Conservation (phyloP, 2,329 filamentous ascomycete species). For the Aspergillus clavatus region DNA sequence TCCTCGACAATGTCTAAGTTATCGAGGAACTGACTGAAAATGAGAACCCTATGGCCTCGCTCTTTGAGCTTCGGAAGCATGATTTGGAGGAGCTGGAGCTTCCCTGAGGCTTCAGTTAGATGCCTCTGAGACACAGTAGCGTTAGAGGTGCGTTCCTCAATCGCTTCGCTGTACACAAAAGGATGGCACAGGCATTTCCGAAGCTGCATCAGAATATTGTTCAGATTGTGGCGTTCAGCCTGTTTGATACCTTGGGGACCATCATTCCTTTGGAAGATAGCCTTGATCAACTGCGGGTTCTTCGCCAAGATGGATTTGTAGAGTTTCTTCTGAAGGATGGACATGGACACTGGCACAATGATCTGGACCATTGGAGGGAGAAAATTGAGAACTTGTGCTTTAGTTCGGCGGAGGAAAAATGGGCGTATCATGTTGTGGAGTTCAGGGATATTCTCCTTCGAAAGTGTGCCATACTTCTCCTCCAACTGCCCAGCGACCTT, state of each 20-base stretch:
- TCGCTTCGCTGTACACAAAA: constrained; percentile 84
- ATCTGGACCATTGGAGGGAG: constrained; percentile 91
- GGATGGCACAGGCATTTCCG: constrained; percentile 94
- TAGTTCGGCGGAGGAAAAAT: constrained; percentile 71
- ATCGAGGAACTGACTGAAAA: constrained; percentile 90
- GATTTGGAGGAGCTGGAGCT: constrained; percentile 75
- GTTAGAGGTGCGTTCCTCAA: constrained; percentile 73
- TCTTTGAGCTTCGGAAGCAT: constrained; percentile 84
- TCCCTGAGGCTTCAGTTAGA: constrained; percentile 84
- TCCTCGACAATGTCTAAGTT: constrained; percentile 90
- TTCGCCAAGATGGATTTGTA: constrained; percentile 91
- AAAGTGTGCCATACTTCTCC: constrained; percentile 68
- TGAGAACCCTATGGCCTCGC: constrained; percentile 81
- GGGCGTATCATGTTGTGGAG: constrained; percentile 78
- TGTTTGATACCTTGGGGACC: constrained; percentile 52
- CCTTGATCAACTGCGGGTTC: constrained; percentile 80
- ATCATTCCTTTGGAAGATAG: constrained; percentile 67
- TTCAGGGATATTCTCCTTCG: constrained; percentile 72
- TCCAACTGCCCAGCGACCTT: constrained; percentile 70
- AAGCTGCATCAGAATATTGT: constrained; percentile 93
- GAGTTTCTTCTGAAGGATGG: constrained; percentile 83
- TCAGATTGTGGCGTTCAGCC: constrained; percentile 72
- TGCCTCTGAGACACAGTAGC: constrained; percentile 65
- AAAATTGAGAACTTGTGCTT: constrained; percentile 84
- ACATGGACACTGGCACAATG: constrained; percentile 95